These are phyloP conservation scores for Wallacemonas sp. DNA, from an alignment of 208 protist genomes.

Conservation along the genomic window DNA sequence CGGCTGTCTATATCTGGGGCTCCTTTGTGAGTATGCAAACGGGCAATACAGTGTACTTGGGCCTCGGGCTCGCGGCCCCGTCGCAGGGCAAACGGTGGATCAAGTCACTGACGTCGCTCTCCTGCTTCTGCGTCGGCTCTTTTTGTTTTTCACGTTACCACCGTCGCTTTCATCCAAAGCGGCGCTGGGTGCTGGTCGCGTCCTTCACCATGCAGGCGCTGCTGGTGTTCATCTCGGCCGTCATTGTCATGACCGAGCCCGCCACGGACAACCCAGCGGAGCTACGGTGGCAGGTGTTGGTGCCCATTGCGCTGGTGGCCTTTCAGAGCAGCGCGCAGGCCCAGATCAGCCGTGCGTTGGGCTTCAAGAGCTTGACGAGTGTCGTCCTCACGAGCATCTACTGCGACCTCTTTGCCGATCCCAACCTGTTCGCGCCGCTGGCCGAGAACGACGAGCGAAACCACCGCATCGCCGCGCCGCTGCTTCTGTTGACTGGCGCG, in stretches of 20 bases:
- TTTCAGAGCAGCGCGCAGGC: constrained; percentile 25
- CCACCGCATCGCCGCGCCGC: constrained; percentile 12
- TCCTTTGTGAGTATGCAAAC: constrained; percentile 24
- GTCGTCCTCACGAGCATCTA: constrained; percentile 23
- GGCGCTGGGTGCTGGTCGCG: constrained; percentile 11
- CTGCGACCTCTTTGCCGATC: constrained; percentile 17
- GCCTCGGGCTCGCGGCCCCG: constrained; percentile 12
- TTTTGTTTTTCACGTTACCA: constrained; percentile 22
- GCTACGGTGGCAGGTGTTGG: constrained; percentile 12
- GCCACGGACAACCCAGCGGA: neutral
- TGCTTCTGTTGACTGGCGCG: constrained; percentile 14
- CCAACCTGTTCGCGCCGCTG: constrained; percentile 4
- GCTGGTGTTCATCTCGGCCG: neutral
- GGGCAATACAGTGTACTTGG: constrained; percentile 22
- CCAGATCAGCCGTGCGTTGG: constrained; percentile 11
- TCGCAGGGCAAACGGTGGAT: constrained; percentile 15
- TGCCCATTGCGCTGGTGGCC: constrained; percentile 15
- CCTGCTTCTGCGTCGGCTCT: constrained; percentile 19
- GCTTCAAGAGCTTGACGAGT: constrained; percentile 19
- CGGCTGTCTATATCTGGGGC: constrained; percentile 16
- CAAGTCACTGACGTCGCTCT: constrained; percentile 13
- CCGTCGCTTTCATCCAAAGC: constrained; percentile 10
- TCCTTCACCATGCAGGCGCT: constrained; percentile 13
- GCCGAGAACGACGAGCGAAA: constrained; percentile 12
- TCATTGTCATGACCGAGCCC: constrained; percentile 6